phyloP scores from a whole-genome alignment of 352 stramenopile genomes.

The Phytophthora agathidicida region DNA sequence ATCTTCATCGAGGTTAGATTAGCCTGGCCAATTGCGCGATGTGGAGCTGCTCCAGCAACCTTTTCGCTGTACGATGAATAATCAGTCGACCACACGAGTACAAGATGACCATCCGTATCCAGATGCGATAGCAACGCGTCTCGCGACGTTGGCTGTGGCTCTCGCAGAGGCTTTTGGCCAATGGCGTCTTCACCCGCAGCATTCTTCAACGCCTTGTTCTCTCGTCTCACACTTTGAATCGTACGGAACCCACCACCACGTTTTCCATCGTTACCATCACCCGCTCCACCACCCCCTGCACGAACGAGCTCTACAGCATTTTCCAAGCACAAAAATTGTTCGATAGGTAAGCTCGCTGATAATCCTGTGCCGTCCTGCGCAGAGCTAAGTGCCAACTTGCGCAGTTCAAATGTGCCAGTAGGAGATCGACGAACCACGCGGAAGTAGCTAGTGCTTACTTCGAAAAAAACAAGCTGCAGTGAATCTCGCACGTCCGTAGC shows the following conservation, averaged over 20 bases:
- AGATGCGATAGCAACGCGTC: too few species aligned
- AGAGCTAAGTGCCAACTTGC: slow-evolving; percentile 12
- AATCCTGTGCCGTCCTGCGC: neutral
- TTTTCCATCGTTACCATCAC: too few species aligned
- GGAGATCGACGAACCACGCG: too few species aligned
- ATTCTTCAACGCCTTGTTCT: too few species aligned
- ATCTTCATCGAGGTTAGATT: slow-evolving; percentile 64
- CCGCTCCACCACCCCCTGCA: too few species aligned
- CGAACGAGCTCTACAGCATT: too few species aligned
- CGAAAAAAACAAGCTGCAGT: slow-evolving; percentile 48
- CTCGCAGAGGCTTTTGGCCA: slow-evolving; percentile 8
- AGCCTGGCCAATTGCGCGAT: slow-evolving; percentile 46
- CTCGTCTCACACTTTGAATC: too few species aligned
- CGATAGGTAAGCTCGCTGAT: slow-evolving; percentile 36
- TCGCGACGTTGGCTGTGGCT: slow-evolving; percentile 53
- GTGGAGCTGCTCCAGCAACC: slow-evolving; percentile 11
- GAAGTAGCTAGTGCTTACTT: slow-evolving; percentile 75
- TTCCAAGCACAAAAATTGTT: slow-evolving; percentile 73
- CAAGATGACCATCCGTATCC: too few species aligned
- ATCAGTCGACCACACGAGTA: too few species aligned
- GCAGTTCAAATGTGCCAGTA: too few species aligned
- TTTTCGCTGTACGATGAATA: slow-evolving; percentile 22
- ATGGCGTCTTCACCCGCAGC: slow-evolving; percentile 11
- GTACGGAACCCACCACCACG: too few species aligned
- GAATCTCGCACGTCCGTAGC: slow-evolving; percentile 22